Conservation (phyloP, 306 rosid genomes). For the Notholithocarpus densiflorus region DNA sequence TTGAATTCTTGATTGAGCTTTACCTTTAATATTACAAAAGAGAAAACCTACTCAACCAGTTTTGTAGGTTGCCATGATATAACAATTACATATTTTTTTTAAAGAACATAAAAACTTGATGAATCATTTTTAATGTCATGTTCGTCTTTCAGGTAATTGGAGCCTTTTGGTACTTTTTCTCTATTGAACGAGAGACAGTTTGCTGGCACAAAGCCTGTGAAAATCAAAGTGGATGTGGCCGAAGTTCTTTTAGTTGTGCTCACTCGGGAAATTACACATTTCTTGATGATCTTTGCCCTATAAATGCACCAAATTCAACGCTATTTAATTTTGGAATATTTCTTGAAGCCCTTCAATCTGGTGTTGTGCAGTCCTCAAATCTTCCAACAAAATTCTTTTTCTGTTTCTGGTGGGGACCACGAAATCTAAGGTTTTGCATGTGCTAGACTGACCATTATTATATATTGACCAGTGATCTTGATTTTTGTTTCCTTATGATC, state of each 20-base stretch:
- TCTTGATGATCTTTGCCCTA: constrained; percentile 33
- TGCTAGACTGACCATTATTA: not conserved
- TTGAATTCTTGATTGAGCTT: no score
- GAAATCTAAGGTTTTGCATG: constrained; percentile 38
- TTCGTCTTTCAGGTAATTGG: constrained; percentile 62
- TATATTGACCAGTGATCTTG: no score
- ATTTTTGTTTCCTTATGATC: no score
- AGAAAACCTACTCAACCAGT: no score
- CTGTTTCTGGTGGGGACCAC: constrained; percentile 42
- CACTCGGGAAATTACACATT: constrained; percentile 6
- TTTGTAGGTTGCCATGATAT: no score
- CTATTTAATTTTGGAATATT: constrained; percentile 37
- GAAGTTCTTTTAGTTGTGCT: constrained; percentile 48
- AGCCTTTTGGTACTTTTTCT: constrained; percentile 81
- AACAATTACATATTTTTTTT: no score
- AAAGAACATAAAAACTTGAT: no score
- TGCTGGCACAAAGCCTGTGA: constrained; percentile 73
- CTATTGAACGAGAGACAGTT: constrained; percentile 75
- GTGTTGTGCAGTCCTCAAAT: constrained; percentile 4
- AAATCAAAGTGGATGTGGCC: constrained; percentile 25
- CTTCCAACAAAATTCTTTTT: constrained; percentile 20
- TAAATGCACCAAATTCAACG: not conserved
- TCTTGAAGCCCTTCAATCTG: constrained; percentile 24
- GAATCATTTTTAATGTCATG: not conserved
- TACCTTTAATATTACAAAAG: no score